phyloP scores from a whole-genome alignment of 768 basidiomycete genomes.

The Hirschioporus abietinus region DNA sequence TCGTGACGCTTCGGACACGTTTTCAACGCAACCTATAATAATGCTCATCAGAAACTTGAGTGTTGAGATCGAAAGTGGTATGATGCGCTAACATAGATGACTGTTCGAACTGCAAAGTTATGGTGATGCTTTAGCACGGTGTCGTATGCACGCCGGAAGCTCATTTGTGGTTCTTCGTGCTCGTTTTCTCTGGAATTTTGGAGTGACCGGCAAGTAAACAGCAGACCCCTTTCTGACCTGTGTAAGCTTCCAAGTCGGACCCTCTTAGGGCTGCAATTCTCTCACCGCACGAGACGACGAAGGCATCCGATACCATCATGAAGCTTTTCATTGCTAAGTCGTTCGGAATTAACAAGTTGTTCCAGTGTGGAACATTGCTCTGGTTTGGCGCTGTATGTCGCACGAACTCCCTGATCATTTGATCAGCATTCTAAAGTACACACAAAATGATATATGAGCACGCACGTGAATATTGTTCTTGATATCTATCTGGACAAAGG shows the following conservation, averaged over 20 bases:
- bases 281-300: constrained; percentile 61
- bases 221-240: constrained; percentile 45
- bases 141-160: constrained; percentile 71
- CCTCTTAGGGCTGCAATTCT: constrained; percentile 9
- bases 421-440: background rate
- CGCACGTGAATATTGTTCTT: constrained; percentile 59
- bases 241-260: background rate
- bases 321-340: constrained; percentile 25
- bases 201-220: constrained; percentile 63
- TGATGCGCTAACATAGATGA: constrained; percentile 54
- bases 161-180: constrained; percentile 50
- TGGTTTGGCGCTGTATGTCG: constrained; percentile 38
- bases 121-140: constrained; percentile 62
- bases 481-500: constrained; percentile 69
- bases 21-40: constrained; percentile 32
- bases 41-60: constrained; percentile 42
- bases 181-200: constrained; percentile 57
- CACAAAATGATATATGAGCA: constrained; percentile 7
- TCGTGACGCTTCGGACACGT: constrained; percentile 55
- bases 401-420: constrained; percentile 55
- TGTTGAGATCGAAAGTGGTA: background rate
- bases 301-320: constrained; percentile 56
- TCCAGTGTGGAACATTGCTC: constrained; percentile 53
- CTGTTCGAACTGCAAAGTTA: constrained; percentile 57
- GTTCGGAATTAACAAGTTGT: constrained; percentile 50